Percentiles rank a stretch among this genome's conserved stretches.
These are phyloP conservation scores for Tinospora cordifolia DNA, from an alignment of 164 flowering plant species.

Conservation along the genomic window DNA sequence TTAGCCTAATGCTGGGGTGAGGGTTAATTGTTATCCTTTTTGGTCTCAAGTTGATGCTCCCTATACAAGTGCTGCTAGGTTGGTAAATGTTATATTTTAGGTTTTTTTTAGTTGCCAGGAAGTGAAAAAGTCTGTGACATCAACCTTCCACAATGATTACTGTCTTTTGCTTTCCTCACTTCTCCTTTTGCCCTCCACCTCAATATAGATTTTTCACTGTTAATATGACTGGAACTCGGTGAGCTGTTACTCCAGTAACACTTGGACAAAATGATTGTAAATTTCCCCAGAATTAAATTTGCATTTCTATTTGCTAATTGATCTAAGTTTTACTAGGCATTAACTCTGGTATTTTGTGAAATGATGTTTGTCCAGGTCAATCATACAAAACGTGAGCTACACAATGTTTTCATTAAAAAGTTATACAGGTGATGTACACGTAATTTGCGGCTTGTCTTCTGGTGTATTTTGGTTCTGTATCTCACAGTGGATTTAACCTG, in stretches of 20 bases:
- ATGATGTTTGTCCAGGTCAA: constrained; percentile 51
- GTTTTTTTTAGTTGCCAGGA: too few species aligned
- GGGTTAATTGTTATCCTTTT: too few species aligned
- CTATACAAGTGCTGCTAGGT: too few species aligned
- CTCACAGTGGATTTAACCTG: background rate
- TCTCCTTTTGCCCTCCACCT: too few species aligned
- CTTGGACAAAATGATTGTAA: background rate
- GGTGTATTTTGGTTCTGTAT: background rate
- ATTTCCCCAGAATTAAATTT: background rate
- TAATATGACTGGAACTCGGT: background rate
- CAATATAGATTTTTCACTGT: too few species aligned
- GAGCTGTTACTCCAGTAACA: background rate
- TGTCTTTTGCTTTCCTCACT: too few species aligned
- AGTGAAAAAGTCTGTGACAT: too few species aligned
- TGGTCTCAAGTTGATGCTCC: too few species aligned
- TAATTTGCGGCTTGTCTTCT: background rate
- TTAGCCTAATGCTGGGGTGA: too few species aligned
- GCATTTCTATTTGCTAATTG: background rate
- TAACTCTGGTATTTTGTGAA: background rate
- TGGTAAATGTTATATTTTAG: too few species aligned
- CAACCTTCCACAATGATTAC: too few species aligned
- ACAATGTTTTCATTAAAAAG: constrained; percentile 87
- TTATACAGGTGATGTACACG: constrained; percentile 65
- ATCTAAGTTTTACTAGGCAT: background rate
- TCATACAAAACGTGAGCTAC: constrained; percentile 89